Conservation (phyloP, 257 asterid species). For the Solanum pinnatisectum region DNA sequence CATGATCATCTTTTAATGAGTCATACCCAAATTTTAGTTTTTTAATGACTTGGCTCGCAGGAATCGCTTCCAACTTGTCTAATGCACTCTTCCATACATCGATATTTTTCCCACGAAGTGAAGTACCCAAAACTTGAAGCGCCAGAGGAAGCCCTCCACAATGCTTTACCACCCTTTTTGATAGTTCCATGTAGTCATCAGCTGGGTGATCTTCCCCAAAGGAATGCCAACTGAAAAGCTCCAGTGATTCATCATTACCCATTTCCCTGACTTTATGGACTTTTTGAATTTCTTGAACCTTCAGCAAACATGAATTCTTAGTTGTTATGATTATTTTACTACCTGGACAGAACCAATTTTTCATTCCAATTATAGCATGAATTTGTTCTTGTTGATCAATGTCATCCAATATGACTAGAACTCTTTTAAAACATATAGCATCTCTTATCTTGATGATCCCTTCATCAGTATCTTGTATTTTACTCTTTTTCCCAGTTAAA, state of each 20-base stretch:
- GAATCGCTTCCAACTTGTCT: not conserved
- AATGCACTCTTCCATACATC: not conserved
- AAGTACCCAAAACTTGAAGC: not conserved
- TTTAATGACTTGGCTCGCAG: not conserved
- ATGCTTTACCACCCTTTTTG: not conserved
- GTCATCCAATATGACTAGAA: not conserved
- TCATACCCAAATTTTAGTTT: not conserved
- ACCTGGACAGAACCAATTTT: not conserved
- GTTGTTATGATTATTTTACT: not conserved
- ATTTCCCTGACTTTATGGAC: not conserved
- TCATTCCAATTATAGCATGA: not conserved
- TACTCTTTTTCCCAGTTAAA: not conserved
- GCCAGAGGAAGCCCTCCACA: slow-evolving; percentile 2
- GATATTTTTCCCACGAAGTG: not conserved
- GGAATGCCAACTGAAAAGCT: not conserved
- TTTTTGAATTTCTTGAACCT: not conserved
- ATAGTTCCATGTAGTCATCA: not conserved
- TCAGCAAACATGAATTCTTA: not conserved
- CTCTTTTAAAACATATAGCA: not conserved
- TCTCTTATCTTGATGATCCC: not conserved
- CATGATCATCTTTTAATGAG: not conserved
- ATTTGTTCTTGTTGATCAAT: not conserved
- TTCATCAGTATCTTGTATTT: not conserved
- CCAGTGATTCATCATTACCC: not conserved
- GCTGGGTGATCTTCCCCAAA: not conserved